Conservation (phyloP, 139 green algal genomes). For the Chlamydomonas schloesseri region DNA sequence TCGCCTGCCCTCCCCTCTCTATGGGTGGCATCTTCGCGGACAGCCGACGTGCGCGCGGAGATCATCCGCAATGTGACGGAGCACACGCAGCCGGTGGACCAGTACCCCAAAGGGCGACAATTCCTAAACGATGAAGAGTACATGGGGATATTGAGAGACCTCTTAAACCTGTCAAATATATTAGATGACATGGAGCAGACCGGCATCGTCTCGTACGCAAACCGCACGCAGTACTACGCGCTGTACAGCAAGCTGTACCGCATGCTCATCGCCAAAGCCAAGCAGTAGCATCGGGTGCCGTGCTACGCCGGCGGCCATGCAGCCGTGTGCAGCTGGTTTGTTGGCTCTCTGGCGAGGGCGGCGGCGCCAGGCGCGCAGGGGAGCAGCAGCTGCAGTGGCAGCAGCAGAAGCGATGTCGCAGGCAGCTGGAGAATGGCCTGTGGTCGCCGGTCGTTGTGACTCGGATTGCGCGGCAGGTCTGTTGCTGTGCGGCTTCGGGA, state of each 20-base stretch:
- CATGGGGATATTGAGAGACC: constrained; percentile 64
- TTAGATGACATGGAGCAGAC: constrained; percentile 71
- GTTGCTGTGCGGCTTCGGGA: no score
- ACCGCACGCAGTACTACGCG: constrained; percentile 56
- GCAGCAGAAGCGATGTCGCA: no score
- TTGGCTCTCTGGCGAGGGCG: no score
- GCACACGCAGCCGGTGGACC: constrained; percentile 60
- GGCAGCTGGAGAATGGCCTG: no score
- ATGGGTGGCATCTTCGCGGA: no score
- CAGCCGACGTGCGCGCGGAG: constrained; percentile 62
- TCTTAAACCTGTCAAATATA: constrained; percentile 72
- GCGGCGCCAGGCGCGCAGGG: no score
- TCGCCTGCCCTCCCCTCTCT: no score
- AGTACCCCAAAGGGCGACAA: constrained; percentile 61
- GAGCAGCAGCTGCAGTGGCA: no score
- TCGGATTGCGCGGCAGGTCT: no score
- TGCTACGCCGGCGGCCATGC: neutral
- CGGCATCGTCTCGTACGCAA: constrained; percentile 58
- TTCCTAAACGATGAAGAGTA: constrained; percentile 70
- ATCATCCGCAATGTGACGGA: constrained; percentile 64
- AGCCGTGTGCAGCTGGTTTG: no score
- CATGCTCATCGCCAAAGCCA: constrained; percentile 43
- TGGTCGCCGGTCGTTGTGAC: no score
- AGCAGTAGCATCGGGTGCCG: constrained; percentile 1
- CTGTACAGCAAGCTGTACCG: constrained; percentile 63